phyloP scores from a whole-genome alignment of 2,329 filamentous ascomycete genomes.

The Sporothrix pallida region DNA sequence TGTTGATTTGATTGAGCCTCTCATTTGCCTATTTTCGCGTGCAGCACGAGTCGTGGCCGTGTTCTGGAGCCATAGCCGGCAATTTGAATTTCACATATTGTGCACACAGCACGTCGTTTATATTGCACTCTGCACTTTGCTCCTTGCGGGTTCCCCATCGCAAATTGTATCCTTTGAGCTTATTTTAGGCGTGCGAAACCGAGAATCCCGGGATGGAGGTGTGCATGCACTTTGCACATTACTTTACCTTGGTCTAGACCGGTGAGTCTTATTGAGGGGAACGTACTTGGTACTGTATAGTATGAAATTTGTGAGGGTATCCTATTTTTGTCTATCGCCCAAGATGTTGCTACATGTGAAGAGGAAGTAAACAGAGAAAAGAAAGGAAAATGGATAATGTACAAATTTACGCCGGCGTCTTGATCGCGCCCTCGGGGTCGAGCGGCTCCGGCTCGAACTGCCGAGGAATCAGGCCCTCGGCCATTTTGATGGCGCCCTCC shows the following conservation, averaged over 20 bases:
- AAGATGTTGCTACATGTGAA: slow-evolving; percentile 7
- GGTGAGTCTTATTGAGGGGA: background rate
- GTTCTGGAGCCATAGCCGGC: slow-evolving; percentile 2
- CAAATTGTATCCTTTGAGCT: background rate
- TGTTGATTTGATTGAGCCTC: background rate
- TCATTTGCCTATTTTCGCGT: slow-evolving; percentile 23
- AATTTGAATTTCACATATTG: background rate
- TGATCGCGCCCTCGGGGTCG: slow-evolving; percentile 50
- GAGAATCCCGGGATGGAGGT: slow-evolving; percentile 2
- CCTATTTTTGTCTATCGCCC: slow-evolving; percentile 23
- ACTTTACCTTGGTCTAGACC: slow-evolving; percentile 12
- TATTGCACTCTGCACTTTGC: no score
- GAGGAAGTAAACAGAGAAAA: background rate
- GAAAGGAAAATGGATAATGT: background rate
- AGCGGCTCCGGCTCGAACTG: slow-evolving; percentile 58
- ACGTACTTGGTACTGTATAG: background rate
- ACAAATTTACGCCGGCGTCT: slow-evolving; percentile 45
- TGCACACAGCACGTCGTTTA: no score
- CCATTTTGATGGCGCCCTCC: slow-evolving; percentile 83
- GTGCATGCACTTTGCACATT: background rate
- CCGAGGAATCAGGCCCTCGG: slow-evolving; percentile 67
- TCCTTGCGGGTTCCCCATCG: no score
- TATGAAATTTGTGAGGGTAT: slow-evolving; percentile 9
- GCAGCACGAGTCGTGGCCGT: background rate
- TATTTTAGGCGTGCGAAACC: slow-evolving; percentile 17